Evolutionary conservation across 2,329 filamentous ascomycete species (phyloP), one percentile per base, ranked within the genome.

Genomic region (Pseudogymnoascus sp.): DNA sequence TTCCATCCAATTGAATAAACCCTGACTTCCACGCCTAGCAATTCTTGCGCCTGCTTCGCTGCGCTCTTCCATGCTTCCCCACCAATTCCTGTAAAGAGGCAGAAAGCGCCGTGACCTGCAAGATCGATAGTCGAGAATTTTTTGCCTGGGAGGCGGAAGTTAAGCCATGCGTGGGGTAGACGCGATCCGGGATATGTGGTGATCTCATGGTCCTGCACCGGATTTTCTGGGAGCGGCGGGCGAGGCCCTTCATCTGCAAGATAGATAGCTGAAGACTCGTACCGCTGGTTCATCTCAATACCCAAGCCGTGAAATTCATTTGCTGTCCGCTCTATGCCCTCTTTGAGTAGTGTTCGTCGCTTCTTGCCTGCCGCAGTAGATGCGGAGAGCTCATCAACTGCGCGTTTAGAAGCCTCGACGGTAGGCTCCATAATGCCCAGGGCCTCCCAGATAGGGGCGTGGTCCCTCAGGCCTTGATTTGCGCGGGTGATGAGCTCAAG

Each of bases 101-200:
- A 74, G 68, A 85, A 86, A 0, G 68, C 67, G 0, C 82, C 81
- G 60, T 86, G 76, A 0, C 85, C 85, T 0, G 82, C 82, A 1
- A 88, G 72, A 70, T 88, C 85, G 53, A 84, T 80, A 0, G 84
- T 87, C 1, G 83, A 86, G 16, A 82, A 73, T 13, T 74, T 73
- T 61, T 76, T 69, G 8, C 73, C 73, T 0, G 83, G 79, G 10
- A 76, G 68, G 6, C 75, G 68, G 19, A 76, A 77, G 72, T 85
- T 82, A 14, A 88, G 73, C 86, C 86, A 88, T 0, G 77, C 84
- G 71, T 89, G 86, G 4, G 86, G 86, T 21, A 87, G 72, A 1
- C 85, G 76, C 31, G 76, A 76, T 6, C 86, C 86, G 0, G 86
- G 86, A 67, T 80, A 85, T 2, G 85, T 87, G 60, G 72, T 79